phyloP scores from a whole-genome alignment of 2,329 filamentous ascomycete genomes.

The Amphichorda felina region DNA sequence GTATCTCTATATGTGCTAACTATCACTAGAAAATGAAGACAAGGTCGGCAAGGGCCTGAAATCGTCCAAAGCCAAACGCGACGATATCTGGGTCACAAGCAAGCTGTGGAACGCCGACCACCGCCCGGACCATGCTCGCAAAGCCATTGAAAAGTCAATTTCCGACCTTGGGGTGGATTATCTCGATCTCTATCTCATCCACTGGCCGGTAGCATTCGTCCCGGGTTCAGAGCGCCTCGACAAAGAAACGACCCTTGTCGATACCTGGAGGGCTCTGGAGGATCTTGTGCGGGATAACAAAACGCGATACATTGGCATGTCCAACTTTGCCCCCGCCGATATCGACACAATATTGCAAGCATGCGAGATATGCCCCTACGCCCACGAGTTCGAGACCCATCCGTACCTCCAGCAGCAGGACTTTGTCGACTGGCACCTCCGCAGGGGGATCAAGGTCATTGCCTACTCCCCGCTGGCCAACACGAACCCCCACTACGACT shows the following conservation, averaged over 20 bases:
- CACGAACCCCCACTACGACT: constrained; percentile 3
- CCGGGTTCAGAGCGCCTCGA: neutral
- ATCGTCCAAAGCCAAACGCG: constrained; percentile 18
- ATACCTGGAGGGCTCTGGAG: constrained; percentile 7
- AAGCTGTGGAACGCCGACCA: constrained; percentile 48
- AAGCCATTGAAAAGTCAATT: constrained; percentile 2
- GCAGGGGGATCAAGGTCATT: constrained; percentile 45
- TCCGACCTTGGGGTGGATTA: constrained; percentile 1
- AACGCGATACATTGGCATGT: constrained; percentile 44
- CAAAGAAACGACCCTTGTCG: neutral
- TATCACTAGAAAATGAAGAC: constrained; percentile 23
- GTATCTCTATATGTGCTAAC: neutral
- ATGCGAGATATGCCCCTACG: constrained; percentile 39
- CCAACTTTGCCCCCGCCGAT: constrained; percentile 34
- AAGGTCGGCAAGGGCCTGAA: constrained; percentile 23
- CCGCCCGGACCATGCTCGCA: constrained; percentile 23
- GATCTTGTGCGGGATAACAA: constrained; percentile 29
- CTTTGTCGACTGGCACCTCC: constrained; percentile 37
- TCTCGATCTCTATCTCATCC: constrained; percentile 4
- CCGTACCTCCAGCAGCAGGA: constrained; percentile 27
- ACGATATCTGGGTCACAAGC: constrained; percentile 32
- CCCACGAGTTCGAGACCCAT: constrained; percentile 38
- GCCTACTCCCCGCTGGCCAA: constrained; percentile 41
- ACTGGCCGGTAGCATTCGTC: constrained; percentile 4
- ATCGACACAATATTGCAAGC: constrained; percentile 42